Percentiles rank a stretch among this genome's conserved stretches.
phyloP scores from a whole-genome alignment of 108 stramenopile genomes.

The Cyclotella baltica region DNA sequence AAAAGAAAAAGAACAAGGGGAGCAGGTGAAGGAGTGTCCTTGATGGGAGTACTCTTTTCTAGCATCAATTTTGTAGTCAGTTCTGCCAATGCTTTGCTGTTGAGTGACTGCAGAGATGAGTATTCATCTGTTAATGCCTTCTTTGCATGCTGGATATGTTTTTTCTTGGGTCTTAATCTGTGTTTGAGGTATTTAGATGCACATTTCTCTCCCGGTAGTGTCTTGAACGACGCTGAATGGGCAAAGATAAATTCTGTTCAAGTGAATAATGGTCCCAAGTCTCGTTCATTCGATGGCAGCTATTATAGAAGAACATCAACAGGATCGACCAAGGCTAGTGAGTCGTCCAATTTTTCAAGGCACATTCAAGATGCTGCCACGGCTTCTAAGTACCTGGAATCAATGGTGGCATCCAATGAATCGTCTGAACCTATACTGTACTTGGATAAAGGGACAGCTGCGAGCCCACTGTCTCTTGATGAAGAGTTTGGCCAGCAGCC shows the following conservation, averaged over 20 bases:
- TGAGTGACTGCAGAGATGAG: background rate
- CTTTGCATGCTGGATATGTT: constrained; percentile 13
- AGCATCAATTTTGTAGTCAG: background rate
- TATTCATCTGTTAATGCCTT: constrained; percentile 6
- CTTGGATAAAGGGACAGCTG: background rate
- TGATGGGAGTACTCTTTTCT: background rate
- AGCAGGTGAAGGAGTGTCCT: background rate
- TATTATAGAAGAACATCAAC: background rate
- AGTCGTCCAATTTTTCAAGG: background rate
- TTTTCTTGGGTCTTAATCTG: constrained; percentile 7
- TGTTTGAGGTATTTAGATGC: background rate
- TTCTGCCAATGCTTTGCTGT: background rate
- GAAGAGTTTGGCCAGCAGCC: background rate
- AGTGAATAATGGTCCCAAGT: no score
- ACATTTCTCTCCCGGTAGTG: background rate
- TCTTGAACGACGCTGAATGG: background rate
- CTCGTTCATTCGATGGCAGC: background rate
- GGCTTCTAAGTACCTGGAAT: background rate
- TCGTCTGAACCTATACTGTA: constrained; percentile 7
- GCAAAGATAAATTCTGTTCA: background rate
- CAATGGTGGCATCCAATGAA: constrained; percentile 14
- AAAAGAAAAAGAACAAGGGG: background rate
- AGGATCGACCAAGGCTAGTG: background rate
- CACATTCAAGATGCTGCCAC: background rate
- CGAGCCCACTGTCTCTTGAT: constrained; percentile 1